phyloP scores from a whole-genome alignment of 352 stramenopile species.

The Phytophthora sojae region DNA sequence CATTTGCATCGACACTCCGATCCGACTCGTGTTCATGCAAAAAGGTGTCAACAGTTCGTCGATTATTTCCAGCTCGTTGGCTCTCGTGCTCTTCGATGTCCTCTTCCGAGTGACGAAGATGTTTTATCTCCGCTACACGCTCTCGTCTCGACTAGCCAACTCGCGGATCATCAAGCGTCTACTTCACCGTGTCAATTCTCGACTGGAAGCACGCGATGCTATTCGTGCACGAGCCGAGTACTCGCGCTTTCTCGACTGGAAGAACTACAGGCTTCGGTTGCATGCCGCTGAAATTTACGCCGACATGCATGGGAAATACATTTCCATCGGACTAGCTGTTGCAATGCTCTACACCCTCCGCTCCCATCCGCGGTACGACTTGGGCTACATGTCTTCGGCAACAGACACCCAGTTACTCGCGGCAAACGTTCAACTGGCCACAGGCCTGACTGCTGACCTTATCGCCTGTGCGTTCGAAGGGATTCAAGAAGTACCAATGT shows the following conservation, averaged over 20 bases:
- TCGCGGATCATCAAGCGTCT: slow-evolving; percentile 41
- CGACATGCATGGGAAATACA: slow-evolving; percentile 56
- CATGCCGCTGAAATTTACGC: slow-evolving; percentile 52
- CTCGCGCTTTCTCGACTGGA: slow-evolving; percentile 50
- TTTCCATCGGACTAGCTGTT: slow-evolving; percentile 45
- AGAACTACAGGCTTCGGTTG: slow-evolving; percentile 40
- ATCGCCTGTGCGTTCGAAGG: slow-evolving; percentile 45
- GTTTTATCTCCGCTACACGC: slow-evolving; percentile 27
- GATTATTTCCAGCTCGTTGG: slow-evolving; percentile 29
- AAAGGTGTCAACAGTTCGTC: slow-evolving; percentile 19
- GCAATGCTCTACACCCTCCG: slow-evolving; percentile 30
- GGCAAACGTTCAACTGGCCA: slow-evolving; percentile 9
- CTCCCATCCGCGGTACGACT: slow-evolving; percentile 34
- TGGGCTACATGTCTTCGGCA: slow-evolving; percentile 9
- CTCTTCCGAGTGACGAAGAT: slow-evolving; percentile 51
- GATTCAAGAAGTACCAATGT: slow-evolving; percentile 49
- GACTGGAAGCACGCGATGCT: slow-evolving; percentile 29
- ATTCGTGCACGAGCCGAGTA: slow-evolving; percentile 38
- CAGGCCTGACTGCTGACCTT: slow-evolving; percentile 41
- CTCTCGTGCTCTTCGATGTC: slow-evolving; percentile 39
- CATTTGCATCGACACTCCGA: slow-evolving; percentile 41
- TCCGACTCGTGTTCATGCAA: slow-evolving; percentile 48
- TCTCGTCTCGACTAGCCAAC: slow-evolving; percentile 28
- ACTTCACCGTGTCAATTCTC: slow-evolving; percentile 45
- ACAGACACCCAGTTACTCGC: slow-evolving; percentile 15